Conservation (phyloP, 163 green algal species). For the Prototheca wickerhamii region DNA sequence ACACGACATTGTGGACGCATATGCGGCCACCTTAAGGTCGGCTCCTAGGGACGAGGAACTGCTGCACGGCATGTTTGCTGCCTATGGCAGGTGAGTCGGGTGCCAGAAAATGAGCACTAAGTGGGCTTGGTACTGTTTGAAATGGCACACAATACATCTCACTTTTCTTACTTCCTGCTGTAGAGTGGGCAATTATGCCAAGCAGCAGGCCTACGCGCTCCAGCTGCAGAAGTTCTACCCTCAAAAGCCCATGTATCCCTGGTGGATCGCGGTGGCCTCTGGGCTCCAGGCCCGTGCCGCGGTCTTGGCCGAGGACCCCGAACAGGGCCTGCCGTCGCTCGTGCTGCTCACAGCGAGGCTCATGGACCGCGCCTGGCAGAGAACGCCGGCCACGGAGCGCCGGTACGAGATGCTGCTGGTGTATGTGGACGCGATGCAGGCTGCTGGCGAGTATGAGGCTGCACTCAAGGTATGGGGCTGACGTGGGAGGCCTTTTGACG, state of each 20-base stretch:
- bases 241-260: background rate
- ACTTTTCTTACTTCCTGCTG: background rate
- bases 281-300: background rate
- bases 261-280: background rate
- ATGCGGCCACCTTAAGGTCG: background rate
- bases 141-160: too few relatives aligned
- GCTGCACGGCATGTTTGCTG: background rate
- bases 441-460: background rate
- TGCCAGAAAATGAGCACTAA: background rate
- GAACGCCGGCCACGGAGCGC: background rate
- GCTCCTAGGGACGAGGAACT: background rate
- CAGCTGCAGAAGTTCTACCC: background rate
- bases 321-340: too few relatives aligned
- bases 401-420: constrained; percentile 3
- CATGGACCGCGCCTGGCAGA: background rate
- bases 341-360: background rate
- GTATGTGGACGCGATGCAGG: background rate
- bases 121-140: too few relatives aligned
- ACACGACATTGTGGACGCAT: background rate
- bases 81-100: background rate
- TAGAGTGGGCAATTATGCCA: background rate
- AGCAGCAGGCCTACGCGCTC: background rate
- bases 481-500: too few relatives aligned
- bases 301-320: background rate
- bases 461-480: too few relatives aligned